phyloP scores from a whole-genome alignment of 768 basidiomycete genomes.

The Holtermannia corniformis region DNA sequence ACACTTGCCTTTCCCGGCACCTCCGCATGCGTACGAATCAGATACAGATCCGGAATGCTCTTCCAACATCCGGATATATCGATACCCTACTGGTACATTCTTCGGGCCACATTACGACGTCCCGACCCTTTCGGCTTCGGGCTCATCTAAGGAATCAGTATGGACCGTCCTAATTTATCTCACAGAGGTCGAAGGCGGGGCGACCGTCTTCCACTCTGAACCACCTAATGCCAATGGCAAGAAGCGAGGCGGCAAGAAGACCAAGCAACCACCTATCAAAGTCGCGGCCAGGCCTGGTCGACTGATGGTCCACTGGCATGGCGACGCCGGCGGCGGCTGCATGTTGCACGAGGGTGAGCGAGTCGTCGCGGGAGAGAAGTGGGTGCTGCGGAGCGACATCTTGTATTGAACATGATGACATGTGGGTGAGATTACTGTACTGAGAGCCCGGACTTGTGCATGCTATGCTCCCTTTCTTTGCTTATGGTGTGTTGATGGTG shows the following conservation, averaged over 20 bases:
- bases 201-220: slow-evolving; percentile 21
- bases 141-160: slow-evolving; percentile 3
- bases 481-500: neutral
- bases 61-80: slow-evolving; percentile 22
- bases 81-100: slow-evolving; percentile 15
- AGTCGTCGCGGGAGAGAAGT: slow-evolving; percentile 25
- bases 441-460: neutral
- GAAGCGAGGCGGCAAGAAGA: neutral
- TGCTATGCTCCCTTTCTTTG: neutral
- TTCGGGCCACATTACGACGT: slow-evolving; percentile 21
- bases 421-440: neutral
- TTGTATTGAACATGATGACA: slow-evolving; percentile 10
- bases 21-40: neutral
- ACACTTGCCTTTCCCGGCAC: slow-evolving; percentile 1
- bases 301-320: slow-evolving; percentile 28
- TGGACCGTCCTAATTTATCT: slow-evolving; percentile 26
- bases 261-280: slow-evolving; percentile 6
- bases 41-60: slow-evolving; percentile 5
- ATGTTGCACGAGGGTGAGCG: slow-evolving; percentile 26
- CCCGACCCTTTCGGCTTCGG: slow-evolving; percentile 7
- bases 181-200: slow-evolving; percentile 15
- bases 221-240: neutral
- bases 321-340: slow-evolving; percentile 19
- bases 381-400: slow-evolving; percentile 30
- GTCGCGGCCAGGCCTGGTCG: slow-evolving; percentile 22